phyloP scores from a whole-genome alignment of 257 asterid species.

The Solanum sitiens region DNA sequence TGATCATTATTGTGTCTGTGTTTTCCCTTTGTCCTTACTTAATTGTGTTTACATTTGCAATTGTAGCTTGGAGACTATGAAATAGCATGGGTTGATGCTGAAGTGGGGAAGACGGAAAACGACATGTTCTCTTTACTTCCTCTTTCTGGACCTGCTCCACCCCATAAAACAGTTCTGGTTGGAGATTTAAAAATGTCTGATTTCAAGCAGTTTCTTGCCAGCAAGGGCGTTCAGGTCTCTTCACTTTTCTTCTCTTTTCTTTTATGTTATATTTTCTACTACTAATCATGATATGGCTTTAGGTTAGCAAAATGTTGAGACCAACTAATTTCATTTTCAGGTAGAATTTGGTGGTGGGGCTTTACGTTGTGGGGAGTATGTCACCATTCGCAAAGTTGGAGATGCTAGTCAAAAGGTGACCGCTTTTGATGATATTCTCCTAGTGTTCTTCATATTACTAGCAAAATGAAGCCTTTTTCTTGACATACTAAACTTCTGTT shows the following conservation, averaged over 20 bases:
- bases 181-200: conserved; percentile 98
- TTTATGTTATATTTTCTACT: neutral
- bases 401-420: conserved; percentile 88
- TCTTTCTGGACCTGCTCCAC: conserved; percentile 57
- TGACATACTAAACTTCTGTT: neutral
- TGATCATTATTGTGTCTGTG: neutral
- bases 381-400: conserved; percentile 88
- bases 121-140: conserved; percentile 70
- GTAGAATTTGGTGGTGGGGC: conserved; percentile 88
- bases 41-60: neutral
- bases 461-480: neutral
- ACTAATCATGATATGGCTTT: neutral
- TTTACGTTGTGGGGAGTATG: conserved; percentile 86
- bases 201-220: conserved; percentile 91
- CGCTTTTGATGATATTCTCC: neutral
- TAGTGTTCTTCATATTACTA: neutral
- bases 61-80: conserved; percentile 91
- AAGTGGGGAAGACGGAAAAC: conserved; percentile 71
- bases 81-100: conserved; percentile 95
- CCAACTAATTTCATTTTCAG: conserved; percentile 22
- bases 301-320: neutral
- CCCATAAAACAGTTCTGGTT: conserved; percentile 87
- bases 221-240: conserved; percentile 83
- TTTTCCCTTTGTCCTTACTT: neutral
- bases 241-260: neutral